Conservation (phyloP, 352 stramenopile genomes). For the Plasmopara halstedii region DNA sequence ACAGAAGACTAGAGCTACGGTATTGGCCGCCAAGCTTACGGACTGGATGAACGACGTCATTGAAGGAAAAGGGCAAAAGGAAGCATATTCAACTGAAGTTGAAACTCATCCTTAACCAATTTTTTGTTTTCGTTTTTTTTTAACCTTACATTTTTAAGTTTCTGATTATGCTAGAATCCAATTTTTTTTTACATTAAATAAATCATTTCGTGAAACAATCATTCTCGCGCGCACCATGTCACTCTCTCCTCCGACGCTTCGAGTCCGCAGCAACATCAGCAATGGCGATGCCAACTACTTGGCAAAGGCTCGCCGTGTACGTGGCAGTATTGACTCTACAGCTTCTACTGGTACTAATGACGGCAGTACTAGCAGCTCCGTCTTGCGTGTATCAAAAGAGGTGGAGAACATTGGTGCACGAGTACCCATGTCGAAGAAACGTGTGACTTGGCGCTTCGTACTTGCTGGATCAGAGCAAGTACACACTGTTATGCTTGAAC, state of each 20-base stretch:
- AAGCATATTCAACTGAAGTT: slow-evolving; percentile 7
- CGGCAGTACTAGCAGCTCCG: slow-evolving; percentile 21
- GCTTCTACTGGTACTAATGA: slow-evolving; percentile 10
- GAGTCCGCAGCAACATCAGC: slow-evolving; percentile 9
- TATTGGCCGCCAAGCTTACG: slow-evolving; percentile 32
- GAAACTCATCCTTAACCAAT: slow-evolving; percentile 8
- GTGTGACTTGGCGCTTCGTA: slow-evolving; percentile 80
- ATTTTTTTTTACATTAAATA: too few species aligned
- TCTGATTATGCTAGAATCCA: too few species aligned
- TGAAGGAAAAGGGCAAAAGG: not conserved
- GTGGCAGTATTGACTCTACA: slow-evolving; percentile 29
- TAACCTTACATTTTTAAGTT: not conserved
- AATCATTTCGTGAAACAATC: too few species aligned
- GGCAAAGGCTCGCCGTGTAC: slow-evolving; percentile 21
- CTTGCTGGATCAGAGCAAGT: slow-evolving; percentile 65
- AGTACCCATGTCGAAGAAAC: slow-evolving; percentile 78
- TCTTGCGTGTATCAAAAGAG: slow-evolving; percentile 59
- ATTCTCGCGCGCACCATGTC: slow-evolving; percentile 17
- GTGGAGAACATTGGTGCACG: slow-evolving; percentile 80
- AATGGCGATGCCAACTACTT: slow-evolving; percentile 11
- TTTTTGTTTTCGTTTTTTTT: not conserved
- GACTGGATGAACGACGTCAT: slow-evolving; percentile 41
- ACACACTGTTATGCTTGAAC: slow-evolving; percentile 79
- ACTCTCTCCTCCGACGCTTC: slow-evolving; percentile 34
- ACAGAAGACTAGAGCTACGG: slow-evolving; percentile 54